Evolutionary conservation across 208 protist species (phyloP), one percentile per base, ranked within the genome.

Genomic region (Zelonia costaricensis): DNA sequence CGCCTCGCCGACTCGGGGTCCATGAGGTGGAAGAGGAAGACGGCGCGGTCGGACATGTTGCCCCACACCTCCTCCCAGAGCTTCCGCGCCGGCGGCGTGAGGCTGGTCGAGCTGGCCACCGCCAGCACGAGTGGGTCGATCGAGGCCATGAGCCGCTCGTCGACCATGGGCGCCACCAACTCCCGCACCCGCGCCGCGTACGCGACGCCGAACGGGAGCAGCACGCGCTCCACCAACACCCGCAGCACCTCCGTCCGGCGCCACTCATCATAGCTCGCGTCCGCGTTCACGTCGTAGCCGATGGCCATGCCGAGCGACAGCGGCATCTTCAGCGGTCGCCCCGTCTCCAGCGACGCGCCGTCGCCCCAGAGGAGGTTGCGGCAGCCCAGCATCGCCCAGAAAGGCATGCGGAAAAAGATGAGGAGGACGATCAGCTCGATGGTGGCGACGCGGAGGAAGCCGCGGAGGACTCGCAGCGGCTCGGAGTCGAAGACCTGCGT

Each of bases 401-500:
- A 76, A n/a, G 74, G 79, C 63, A 81, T 1, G 1, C 70, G 38
- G 25, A 91, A 47, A 61, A 94, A 90, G 25, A 87, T 3, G 28
- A 81, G 73, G 40, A 89, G 66, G 23, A 69, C 72, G n/a, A 70
- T 22, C 30, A 81, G 25, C 55, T 91, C 78, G 44, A 85, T 65
- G 36, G 69, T 8, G n/a, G 71, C 53, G 42, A 91, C 58, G 47
- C 69, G 69, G 1, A 74, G 8, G 52, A 85, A 87, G 47, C 80
- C 75, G 48, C 49, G 53, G n/a, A 82, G 40, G 18, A 88, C 60
- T 20, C 70, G 57, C 42, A 78, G 68, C 36, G 78, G 79, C 43
- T 88, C 79, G 5, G 66, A 42, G 54, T 89, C 84, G 75, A 84
- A 89, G 3, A 86, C 55, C 33, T 87, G 87, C 13, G 71, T 73